Base-by-base conservation (phyloP, 2,329 filamentous ascomycete species). In the Iodosphaeria phyllophila region DNA sequence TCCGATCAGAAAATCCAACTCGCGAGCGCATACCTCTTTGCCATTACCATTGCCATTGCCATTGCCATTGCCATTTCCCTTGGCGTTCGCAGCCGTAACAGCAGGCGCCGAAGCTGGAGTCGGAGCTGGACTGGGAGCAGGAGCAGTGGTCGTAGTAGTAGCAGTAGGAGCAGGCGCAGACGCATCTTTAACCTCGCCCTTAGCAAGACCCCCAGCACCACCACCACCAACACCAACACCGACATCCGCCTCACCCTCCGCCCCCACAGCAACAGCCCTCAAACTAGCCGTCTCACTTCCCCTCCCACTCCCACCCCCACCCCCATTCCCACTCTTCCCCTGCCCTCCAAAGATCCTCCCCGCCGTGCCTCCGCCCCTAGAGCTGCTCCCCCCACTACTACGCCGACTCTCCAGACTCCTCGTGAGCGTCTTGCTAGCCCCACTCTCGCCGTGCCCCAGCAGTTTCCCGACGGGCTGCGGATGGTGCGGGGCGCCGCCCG, bases 351-450 rank as follows among this genome's bases (percentile, higher is more conserved):
- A n/a, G n/a, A n/a, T n/a, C n/a, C n/a, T n/a, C n/a, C n/a, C n/a
- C 6, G 29, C 36, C n/a, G 50, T 44, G 9, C 50, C 48, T 8
- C 48, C 48, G 4, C 54, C 46, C 50, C 77, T 84, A 29, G 79
- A 91, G 12, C 24, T 24, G 22, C 30, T 32, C 27, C 66, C 75
- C 9, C 76, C 78, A 48, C 84, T 93, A 44, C 80, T 92, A 21
- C 86, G 74, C 26, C 86, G 72, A 49, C 78, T 92, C 46, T 93
- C 84, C 14, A 95, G 64, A 45, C 80, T 92, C 52, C 80, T 91
- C 30, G 74, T 84, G 9, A 84, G 54, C 5, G 74, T 80, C 50
- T 74, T 77, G 39, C 75, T 79, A 24, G 78, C 49, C 21, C 56
- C 53, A 8, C 31, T 34, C 8, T 38, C 37, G 4, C 38, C 38